Evolutionary conservation across 495 filamentous ascomycete genomes (phyloP).

Genomic region (Penicillium tannophilum): DNA sequence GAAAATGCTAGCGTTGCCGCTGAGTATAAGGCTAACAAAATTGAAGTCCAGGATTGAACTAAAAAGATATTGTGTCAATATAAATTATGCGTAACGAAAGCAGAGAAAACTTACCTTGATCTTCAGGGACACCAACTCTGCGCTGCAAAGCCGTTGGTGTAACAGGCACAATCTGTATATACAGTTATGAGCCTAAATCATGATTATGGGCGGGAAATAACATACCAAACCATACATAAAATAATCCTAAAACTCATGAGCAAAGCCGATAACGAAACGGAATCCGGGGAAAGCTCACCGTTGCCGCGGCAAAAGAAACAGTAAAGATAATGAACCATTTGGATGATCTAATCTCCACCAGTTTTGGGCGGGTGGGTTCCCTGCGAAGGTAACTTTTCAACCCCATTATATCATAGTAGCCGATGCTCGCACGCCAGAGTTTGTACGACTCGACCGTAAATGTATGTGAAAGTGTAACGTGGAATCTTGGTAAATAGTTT

Average conservation of each 20-base stretch:
- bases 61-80: neutral
- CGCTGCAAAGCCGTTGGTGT: conserved; percentile 74
- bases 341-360: conserved; percentile 30
- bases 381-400: conserved; percentile 5
- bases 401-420: conserved; percentile 10
- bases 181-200: neutral
- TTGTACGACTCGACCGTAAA: neutral
- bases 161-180: conserved; percentile 76
- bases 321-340: conserved; percentile 33
- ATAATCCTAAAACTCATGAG: conserved; percentile 55
- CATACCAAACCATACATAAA: conserved; percentile 74
- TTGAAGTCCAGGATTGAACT: conserved; percentile 74
- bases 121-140: conserved; percentile 58
- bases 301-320: conserved; percentile 29
- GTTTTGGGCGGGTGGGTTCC: conserved; percentile 20
- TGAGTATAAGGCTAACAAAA: conserved; percentile 79
- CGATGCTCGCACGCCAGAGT: neutral
- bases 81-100: neutral
- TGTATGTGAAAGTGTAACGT: neutral
- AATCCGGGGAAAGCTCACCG: conserved; percentile 11
- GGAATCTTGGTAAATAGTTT: neutral
- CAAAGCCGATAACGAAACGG: neutral
- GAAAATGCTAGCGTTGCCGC: conserved; percentile 66
- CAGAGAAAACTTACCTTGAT: conserved; percentile 41
- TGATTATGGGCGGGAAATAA: neutral